Evolutionary conservation across 345 rosid genomes (phyloP), one percentile per base, ranked within the genome.

Genomic region (Geranium brycei): DNA sequence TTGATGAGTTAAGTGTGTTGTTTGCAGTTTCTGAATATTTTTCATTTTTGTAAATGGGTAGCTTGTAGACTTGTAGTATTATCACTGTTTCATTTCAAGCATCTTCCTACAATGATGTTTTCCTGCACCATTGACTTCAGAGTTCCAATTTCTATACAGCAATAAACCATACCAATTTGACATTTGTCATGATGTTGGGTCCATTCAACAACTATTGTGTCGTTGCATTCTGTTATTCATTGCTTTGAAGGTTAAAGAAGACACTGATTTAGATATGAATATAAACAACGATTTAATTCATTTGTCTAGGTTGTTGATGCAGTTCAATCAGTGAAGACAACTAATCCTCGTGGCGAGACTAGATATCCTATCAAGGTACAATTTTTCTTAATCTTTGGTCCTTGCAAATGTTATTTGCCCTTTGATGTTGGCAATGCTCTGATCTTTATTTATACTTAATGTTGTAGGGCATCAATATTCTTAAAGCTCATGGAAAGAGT

Each of bases 401-500:
- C 38, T 32, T 32, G 38, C 51, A 41, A 8, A 4, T 47, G 13
- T 47, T 11, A 47, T 47, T 47, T 47, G 14, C 53, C 53, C 15
- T 13, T 35, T 47, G 59, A 57, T 57, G 18, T 57, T 57, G 57
- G 18, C 18, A n/a, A 57, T 57, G 18, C n/a, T 5, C 19, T n/a
- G 15, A 8, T 11, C 53, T 47, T 47, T 47, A 47, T 47, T 8
- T 47, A 6, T 47, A 47, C 53, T 47, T 13, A 47, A 47, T 47
- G 14, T 8, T 47, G 15, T 67, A 91, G 99, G 88, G 95, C 5
- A 88, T 91, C 70, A 95, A 88, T 71, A 77, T 87, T 75, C 79
- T 95, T 71, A 95, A 91, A 83, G 95, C 99, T 67, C 99, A 95
- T 75, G 97, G 95, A 12, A 76, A 87, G 78, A 91, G 97, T 76